Base-by-base conservation (phyloP, 768 basidiomycete species). In the Amanita phalloides region DNA sequence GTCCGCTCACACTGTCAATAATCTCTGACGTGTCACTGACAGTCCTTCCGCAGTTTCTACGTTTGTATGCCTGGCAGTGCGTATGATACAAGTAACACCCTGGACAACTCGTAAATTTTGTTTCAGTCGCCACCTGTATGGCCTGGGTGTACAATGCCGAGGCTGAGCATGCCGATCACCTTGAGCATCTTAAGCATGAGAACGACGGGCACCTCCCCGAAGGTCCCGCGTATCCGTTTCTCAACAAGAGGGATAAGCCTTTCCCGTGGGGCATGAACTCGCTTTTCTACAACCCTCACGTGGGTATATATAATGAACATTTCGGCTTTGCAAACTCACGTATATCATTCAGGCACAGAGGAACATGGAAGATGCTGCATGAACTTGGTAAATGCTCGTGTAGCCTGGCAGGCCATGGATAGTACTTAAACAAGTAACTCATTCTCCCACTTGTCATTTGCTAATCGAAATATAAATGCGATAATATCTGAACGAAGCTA, bases 201-300 rank as follows among this genome's bases (percentile, higher is more conserved):
- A 81, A 90, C 64, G 80, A 74, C 41, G 88, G 88, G 36, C 71
- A 77, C 51, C 75, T 88, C 48, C 86, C 86, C 52, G 77, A 83
- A 56, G 66, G 73, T 26, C 86, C 89, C 39, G 69, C 68, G n/a
- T 92, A 81, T 60, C 78, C 87, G 39, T 88, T 84, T 71, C 60
- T 92, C 66, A 90, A 90, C 71, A 78, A 72, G 60, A 74, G 90
- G 54, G 64, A 64, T 54, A 89, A 87, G 66, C 86, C 89, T 37
- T 92, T 76, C 75, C 90, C 90, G 17, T 92, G 90, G 90, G 90
- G 90, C 21, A 66, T 58, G 59, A 92, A 92, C 77, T 76, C 78
- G 11, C 75, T 92, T 14, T 92, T 92, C 75, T 92, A 77, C 72
- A 91, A 89, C 64, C 65, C 80, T 47, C 72, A 78, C 58, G 89